These are phyloP conservation scores for Chrysosporium queenslandicum DNA, from an alignment of 2,329 filamentous ascomycete genomes.

Conservation along the genomic window DNA sequence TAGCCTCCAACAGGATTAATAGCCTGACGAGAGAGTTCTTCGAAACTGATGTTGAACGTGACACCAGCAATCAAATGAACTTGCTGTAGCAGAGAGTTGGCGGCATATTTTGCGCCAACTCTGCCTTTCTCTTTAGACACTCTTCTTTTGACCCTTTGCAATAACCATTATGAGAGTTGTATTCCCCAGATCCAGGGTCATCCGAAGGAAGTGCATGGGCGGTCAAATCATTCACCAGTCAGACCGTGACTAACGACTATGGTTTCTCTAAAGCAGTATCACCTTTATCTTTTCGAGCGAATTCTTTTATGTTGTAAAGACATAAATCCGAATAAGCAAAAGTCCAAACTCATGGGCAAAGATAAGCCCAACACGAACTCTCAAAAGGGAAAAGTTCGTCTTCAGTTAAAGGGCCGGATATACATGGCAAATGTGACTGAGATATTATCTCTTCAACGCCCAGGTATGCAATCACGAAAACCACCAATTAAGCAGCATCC, in stretches of 20 bases:
- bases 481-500: not conserved
- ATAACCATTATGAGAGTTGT: not conserved
- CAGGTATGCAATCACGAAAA: constrained; percentile 52
- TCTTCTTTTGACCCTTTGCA: not conserved
- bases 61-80: not conserved
- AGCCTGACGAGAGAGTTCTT: not conserved
- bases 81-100: not conserved
- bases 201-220: not conserved
- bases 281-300: constrained; percentile 92
- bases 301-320: constrained; percentile 98
- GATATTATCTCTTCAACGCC: constrained; percentile 75
- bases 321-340: constrained; percentile 70
- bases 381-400: constrained; percentile 60
- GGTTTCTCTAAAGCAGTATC: constrained; percentile 53
- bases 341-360: constrained; percentile 55
- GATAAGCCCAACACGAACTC: constrained; percentile 57
- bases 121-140: not conserved
- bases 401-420: constrained; percentile 92
- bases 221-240: not conserved
- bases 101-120: not conserved
- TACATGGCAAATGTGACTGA: constrained; percentile 99
- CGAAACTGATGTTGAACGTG: not conserved
- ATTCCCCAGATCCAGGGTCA: not conserved
- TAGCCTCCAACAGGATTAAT: not conserved
- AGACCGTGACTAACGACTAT: constrained; percentile 10